Conservation (phyloP, 805 yeast genomes). For the Myxozyma nipponensis region DNA sequence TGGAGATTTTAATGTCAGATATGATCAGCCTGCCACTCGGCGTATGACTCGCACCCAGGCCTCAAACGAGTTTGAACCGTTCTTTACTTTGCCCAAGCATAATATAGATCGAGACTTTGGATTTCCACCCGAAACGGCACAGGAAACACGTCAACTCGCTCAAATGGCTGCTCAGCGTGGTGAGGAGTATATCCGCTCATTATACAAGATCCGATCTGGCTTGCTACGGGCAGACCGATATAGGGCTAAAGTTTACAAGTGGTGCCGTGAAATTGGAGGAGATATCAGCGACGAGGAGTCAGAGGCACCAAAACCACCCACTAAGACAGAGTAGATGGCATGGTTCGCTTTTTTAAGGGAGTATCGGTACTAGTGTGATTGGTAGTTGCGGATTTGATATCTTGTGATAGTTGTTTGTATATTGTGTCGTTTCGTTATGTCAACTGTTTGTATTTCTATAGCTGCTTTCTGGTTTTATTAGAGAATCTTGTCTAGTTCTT, state of each 20-base stretch:
- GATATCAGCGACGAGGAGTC: slow-evolving; percentile 25
- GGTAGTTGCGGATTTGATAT: background rate
- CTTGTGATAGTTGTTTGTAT: too few species aligned
- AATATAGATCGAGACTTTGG: slow-evolving; percentile 50
- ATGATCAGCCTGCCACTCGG: slow-evolving; percentile 24
- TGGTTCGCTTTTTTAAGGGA: background rate
- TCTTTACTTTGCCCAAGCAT: slow-evolving; percentile 59
- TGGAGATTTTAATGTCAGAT: slow-evolving; percentile 8
- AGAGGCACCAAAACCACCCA: background rate
- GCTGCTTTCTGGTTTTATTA: too few species aligned
- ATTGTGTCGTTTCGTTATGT: background rate
- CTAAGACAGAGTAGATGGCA: background rate
- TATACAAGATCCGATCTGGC: slow-evolving; percentile 69
- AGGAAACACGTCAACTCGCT: slow-evolving; percentile 65
- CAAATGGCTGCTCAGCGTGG: slow-evolving; percentile 78
- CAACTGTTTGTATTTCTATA: background rate
- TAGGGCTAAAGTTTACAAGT: slow-evolving; percentile 62
- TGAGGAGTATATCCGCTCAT: slow-evolving; percentile 79
- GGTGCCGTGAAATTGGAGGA: slow-evolving; percentile 44
- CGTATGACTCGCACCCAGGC: slow-evolving; percentile 34
- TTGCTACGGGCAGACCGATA: slow-evolving; percentile 73
- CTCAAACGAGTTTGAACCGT: slow-evolving; percentile 50
- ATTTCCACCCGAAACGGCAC: slow-evolving; percentile 53
- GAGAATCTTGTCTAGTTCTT: too few species aligned
- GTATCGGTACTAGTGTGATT: background rate